Evolutionary conservation across 176 grass and related monocot species (phyloP).

Genomic region (Panicum miliaceum): DNA sequence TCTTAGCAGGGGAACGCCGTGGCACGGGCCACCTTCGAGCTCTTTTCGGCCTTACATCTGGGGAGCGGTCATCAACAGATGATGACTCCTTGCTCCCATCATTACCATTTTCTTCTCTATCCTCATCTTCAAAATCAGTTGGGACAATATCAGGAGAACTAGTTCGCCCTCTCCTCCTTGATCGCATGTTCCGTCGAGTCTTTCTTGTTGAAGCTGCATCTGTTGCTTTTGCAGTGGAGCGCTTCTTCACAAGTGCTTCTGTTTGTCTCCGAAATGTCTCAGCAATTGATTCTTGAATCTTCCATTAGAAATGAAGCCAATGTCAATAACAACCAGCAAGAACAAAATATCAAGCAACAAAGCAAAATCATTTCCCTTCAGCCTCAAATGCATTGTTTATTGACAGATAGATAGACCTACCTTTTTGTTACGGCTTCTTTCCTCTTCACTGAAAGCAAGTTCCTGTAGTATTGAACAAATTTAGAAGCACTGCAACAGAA

Average conservation of each 20-base stretch:
- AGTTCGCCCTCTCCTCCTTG: constrained; percentile 60
- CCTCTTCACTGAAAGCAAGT: constrained; percentile 80
- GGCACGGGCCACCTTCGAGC: constrained; percentile 57
- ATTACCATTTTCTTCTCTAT: constrained; percentile 73
- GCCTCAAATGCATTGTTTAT: constrained; percentile 15
- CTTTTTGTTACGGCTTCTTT: constrained; percentile 77
- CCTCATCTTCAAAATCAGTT: constrained; percentile 67
- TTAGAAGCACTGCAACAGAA: constrained; percentile 31
- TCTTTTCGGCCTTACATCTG: constrained; percentile 73
- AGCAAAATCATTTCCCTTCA: constrained; percentile 1
- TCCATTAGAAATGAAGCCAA: constrained; percentile 47
- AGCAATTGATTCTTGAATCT: constrained; percentile 90
- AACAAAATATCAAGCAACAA: constrained; percentile 24
- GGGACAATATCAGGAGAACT: constrained; percentile 53
- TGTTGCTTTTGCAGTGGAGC: constrained; percentile 50
- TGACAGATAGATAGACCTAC: constrained; percentile 46
- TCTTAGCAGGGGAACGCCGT: constrained; percentile 63
- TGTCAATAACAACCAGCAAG: constrained; percentile 27
- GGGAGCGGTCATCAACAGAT: constrained; percentile 75
- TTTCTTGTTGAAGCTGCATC: constrained; percentile 47
- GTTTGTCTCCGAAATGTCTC: constrained; percentile 79
- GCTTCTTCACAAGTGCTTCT: constrained; percentile 78
- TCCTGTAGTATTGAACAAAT: constrained; percentile 59
- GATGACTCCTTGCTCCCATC: constrained; percentile 76
- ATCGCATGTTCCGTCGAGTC: constrained; percentile 47